Evolutionary conservation across 2,329 filamentous ascomycete genomes (phyloP).

Genomic region (Fusarium coffeatum): DNA sequence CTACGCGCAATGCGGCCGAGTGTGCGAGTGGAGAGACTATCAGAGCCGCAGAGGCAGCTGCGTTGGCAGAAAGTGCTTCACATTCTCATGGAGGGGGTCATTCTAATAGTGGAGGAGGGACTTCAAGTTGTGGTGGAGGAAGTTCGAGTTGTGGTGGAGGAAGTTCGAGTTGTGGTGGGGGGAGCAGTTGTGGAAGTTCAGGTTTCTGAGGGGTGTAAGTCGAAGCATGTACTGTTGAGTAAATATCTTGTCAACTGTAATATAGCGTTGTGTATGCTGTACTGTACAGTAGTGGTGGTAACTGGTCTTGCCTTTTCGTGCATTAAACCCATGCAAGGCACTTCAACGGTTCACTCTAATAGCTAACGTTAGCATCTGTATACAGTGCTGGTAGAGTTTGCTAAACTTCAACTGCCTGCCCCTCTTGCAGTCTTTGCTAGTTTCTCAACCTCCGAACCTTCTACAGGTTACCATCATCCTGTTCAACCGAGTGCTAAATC

Average conservation of each 20-base stretch:
- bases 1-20: conserved; percentile 13
- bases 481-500: not conserved
- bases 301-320: not conserved
- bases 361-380: not conserved
- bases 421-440: conserved; percentile 2
- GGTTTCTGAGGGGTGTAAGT: not conserved
- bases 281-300: not conserved
- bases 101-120: conserved; percentile 29
- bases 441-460: not conserved
- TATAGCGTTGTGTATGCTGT: not conserved
- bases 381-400: not conserved
- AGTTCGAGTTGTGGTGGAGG: not conserved
- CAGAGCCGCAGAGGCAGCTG: conserved; percentile 17
- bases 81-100: conserved; percentile 23
- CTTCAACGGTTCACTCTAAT: not conserved
- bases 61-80: conserved; percentile 4
- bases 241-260: not conserved
- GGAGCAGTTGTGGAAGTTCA: not conserved
- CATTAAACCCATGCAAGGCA: not conserved
- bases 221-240: not conserved
- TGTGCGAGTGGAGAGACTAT: conserved; percentile 33
- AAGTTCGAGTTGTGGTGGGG: conserved; percentile 6
- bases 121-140: conserved; percentile 14
- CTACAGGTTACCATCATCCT: not conserved
- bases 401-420: not conserved